These are phyloP conservation scores for Phaeosphaeriaceae sp. DNA, from an alignment of 2,329 filamentous ascomycete genomes.

Conservation along the genomic window DNA sequence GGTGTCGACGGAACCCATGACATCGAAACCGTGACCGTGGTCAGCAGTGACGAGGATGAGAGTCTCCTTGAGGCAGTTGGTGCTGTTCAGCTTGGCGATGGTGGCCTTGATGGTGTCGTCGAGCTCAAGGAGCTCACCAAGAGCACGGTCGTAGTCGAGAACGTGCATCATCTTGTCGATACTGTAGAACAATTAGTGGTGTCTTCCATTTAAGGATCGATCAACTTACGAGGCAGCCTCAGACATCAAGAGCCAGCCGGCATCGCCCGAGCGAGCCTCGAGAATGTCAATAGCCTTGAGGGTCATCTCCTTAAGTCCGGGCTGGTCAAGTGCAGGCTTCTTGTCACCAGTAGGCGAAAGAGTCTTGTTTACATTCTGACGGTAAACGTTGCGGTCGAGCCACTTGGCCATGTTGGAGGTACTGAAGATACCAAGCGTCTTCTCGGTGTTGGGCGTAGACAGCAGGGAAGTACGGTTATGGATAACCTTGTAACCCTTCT, in stretches of 20 bases:
- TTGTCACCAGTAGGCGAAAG: constrained; percentile 74
- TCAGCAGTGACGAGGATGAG: constrained; percentile 84
- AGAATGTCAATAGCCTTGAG: constrained; percentile 84
- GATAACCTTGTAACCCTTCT: constrained; percentile 74
- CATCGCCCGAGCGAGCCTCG: constrained; percentile 66
- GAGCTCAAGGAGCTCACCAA: constrained; percentile 84
- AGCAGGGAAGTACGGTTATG: constrained; percentile 76
- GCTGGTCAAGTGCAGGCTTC: constrained; percentile 73
- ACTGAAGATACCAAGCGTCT: constrained; percentile 79
- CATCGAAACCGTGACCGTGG: constrained; percentile 88
- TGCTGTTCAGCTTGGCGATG: constrained; percentile 70
- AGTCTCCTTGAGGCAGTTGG: constrained; percentile 75
- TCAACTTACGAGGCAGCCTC: constrained; percentile 70
- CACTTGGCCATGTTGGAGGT: constrained; percentile 79
- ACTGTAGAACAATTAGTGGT: not conserved
- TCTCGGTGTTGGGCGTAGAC: constrained; percentile 63
- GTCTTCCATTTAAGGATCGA: no score
- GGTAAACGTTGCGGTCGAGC: constrained; percentile 85
- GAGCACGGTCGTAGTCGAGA: constrained; percentile 83
- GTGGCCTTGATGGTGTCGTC: constrained; percentile 83
- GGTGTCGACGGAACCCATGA: constrained; percentile 83
- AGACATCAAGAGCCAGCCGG: constrained; percentile 87
- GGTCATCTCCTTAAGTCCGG: constrained; percentile 88
- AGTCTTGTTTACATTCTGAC: constrained; percentile 70
- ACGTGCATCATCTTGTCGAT: constrained; percentile 91